phyloP scores from a whole-genome alignment of 495 filamentous ascomycete genomes.

The Penicillium argentinense region DNA sequence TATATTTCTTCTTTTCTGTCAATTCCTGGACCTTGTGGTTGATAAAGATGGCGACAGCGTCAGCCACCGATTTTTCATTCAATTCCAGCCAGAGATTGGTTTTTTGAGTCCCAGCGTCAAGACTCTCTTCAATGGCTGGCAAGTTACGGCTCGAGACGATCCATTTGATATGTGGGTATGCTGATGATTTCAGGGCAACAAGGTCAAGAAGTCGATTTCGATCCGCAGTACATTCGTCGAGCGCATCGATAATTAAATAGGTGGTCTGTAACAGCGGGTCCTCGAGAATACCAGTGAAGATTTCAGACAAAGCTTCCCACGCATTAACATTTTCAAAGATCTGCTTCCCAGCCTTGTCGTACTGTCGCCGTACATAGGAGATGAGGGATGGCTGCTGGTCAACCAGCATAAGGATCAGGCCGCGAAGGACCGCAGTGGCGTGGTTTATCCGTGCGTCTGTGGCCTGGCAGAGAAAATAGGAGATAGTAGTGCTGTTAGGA shows the following conservation, averaged over 20 bases:
- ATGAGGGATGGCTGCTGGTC: slow-evolving; percentile 32
- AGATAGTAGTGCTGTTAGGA: slow-evolving; percentile 17
- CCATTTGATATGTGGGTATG: slow-evolving; percentile 5
- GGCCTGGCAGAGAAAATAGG: slow-evolving; percentile 51
- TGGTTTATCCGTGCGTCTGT: slow-evolving; percentile 34
- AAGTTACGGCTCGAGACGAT: slow-evolving; percentile 11
- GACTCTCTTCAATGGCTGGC: slow-evolving; percentile 4
- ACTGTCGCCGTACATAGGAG: slow-evolving; percentile 26
- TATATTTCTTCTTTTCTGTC: background rate
- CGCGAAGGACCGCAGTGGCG: slow-evolving; percentile 39
- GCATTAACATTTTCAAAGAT: slow-evolving; percentile 31
- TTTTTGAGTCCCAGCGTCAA: slow-evolving; percentile 2
- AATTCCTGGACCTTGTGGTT: background rate
- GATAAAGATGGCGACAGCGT: background rate
- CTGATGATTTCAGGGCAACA: background rate
- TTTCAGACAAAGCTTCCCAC: slow-evolving; percentile 1
- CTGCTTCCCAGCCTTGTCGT: background rate
- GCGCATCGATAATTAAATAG: slow-evolving; percentile 49
- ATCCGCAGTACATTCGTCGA: background rate
- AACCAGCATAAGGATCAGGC: slow-evolving; percentile 39
- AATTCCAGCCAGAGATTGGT: slow-evolving; percentile 8
- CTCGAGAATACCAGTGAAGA: slow-evolving; percentile 1
- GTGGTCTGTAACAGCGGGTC: slow-evolving; percentile 24
- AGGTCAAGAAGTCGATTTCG: background rate
- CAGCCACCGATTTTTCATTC: background rate